A percentile compares a stretch with the other conserved stretches of the same genome.
Evolutionary conservation across 2,329 filamentous ascomycete genomes (phyloP).

Genomic region (Cercospora janseana): DNA sequence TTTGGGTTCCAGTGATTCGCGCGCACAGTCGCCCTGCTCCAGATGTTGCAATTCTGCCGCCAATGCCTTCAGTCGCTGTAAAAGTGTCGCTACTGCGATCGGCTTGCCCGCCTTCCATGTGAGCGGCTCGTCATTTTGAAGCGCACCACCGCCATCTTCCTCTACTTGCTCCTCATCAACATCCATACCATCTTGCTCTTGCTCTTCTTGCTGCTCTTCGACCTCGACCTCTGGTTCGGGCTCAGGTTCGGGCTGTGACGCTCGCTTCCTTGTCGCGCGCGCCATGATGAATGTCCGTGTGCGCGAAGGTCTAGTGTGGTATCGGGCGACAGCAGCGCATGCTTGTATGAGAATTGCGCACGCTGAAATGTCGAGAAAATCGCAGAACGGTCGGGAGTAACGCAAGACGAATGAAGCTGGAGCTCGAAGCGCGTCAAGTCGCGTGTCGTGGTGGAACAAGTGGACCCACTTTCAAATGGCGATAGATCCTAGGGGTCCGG

Average conservation of each 20-base stretch:
- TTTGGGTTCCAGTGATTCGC: conserved; percentile 77
- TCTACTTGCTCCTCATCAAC: conserved; percentile 26
- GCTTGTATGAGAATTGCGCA: not conserved
- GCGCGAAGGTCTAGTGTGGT: not conserved
- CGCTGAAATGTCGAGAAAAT: not conserved
- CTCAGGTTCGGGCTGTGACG: conserved; percentile 8
- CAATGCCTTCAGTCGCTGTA: conserved; percentile 76
- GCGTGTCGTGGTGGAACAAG: conserved; percentile 3
- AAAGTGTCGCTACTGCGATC: conserved; percentile 77
- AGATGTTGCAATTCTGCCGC: conserved; percentile 79
- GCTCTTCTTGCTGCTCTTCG: conserved; percentile 12
- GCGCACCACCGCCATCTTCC: conserved; percentile 31
- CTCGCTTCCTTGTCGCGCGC: conserved; percentile 14
- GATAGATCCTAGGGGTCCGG: too few species aligned
- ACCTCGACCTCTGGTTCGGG: conserved; percentile 8
- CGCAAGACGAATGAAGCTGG: conserved; percentile 1
- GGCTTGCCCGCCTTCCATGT: conserved; percentile 90
- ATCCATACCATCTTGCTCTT: conserved; percentile 20
- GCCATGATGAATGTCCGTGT: conserved; percentile 3
- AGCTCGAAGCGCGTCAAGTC: conserved; percentile 7
- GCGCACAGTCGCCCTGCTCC: conserved; percentile 81
- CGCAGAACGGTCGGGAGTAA: not conserved
- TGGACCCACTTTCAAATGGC: not conserved
- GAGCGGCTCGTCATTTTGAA: conserved; percentile 81
- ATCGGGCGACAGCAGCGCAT: not conserved